Conservation (phyloP, 2,329 filamentous ascomycete species). For the Fusarium globosum region DNA sequence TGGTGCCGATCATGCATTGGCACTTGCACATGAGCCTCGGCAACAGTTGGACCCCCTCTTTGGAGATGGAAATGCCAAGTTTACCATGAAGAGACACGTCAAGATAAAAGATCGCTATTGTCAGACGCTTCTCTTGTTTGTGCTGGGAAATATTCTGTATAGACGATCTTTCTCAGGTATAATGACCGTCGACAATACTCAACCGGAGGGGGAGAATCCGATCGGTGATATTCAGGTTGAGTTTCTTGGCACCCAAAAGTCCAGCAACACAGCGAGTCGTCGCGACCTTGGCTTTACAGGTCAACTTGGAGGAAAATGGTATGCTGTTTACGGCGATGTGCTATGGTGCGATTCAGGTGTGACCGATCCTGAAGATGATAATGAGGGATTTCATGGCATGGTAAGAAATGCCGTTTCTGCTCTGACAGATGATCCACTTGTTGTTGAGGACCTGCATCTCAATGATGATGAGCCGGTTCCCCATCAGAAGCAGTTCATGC, state of each 20-base stretch:
- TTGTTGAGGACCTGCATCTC: constrained; percentile 51
- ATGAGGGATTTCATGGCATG: constrained; percentile 53
- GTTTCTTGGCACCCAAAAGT: constrained; percentile 51
- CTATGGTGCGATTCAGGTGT: constrained; percentile 52
- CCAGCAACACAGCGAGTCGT: constrained; percentile 52
- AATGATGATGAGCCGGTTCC: constrained; percentile 45
- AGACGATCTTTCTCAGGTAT: fast-evolving
- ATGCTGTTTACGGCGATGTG: constrained; percentile 49
- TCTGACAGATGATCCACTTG: constrained; percentile 50
- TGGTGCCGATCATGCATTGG: constrained; percentile 5
- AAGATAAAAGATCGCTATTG: neutral
- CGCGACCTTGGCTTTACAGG: constrained; percentile 54
- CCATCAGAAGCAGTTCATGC: constrained; percentile 52
- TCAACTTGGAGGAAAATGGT: constrained; percentile 51
- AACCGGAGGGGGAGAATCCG: constrained; percentile 51
- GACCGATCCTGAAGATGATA: constrained; percentile 45
- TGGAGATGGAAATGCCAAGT: neutral
- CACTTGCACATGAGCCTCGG: constrained; percentile 31
- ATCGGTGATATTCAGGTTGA: constrained; percentile 43
- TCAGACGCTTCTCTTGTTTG: fast-evolving
- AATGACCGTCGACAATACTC: constrained; percentile 50
- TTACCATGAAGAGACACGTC: neutral
- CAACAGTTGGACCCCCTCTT: neutral
- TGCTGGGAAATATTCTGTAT: fast-evolving
- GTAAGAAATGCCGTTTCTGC: constrained; percentile 53